Base-by-base conservation (phyloP, 2,329 filamentous ascomycete genomes). In the Bipolaris cookei region DNA sequence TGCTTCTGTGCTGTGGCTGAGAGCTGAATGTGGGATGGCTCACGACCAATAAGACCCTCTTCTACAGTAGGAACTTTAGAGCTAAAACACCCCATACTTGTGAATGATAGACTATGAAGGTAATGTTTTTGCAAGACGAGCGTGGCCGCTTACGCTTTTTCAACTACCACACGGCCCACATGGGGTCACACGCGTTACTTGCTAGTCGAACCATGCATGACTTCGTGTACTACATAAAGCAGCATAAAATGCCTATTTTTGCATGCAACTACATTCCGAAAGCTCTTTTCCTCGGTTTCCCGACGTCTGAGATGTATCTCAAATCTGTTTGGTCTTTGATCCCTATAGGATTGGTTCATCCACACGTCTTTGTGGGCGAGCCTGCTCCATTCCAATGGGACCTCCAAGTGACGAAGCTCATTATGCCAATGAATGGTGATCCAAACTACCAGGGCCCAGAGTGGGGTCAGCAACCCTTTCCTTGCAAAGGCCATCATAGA, bases 391-490 rank as follows among this genome's bases (percentile, higher is more conserved):
- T 54, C 34, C 2, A 50, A 3, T 58, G 16, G 45, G 38, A 50
- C 23, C 39, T 41, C 3, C 4, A 20, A 25, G 39, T 58, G 11
- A 32, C 52, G 44, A 58, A 58, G 50, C 46, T 58, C 2, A 58
- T 58, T 1, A 58, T 58, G 32, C 55, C 16, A 46, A 41, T 58
- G 10, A 58, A 58, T 45, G 20, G 55, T 39, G 20, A 58, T 39
- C 38, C 16, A 35, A 53, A 58, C 34, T 49, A 58, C 38, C 1
- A 45, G 13, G 49, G 55, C 18, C 38, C 6, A 39, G 49, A 23
- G 6, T 58, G n/a, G 49, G 21, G 55, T 25, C 13, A 58, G 45
- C 44, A 58, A 35, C 38, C 44, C 18, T 58, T 58, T 18, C 44
- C 16, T 49, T 58, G 38, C 32, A 58, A 58, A 20, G 44, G 38